Base-by-base conservation (phyloP, 352 stramenopile genomes). In the Phytophthora hybrid region DNA sequence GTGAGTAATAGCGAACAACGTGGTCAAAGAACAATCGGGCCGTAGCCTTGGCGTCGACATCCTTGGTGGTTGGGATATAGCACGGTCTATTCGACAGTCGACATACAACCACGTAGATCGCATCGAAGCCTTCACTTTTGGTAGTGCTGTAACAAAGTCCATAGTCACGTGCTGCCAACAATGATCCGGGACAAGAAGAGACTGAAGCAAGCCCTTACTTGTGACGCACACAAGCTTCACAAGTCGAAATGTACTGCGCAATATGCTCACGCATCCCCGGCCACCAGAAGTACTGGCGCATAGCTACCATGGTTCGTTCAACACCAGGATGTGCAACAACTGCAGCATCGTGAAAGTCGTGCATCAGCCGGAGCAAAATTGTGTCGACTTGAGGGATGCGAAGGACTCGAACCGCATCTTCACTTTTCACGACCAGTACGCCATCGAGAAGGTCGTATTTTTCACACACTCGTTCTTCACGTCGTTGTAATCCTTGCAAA, bases 301-400 rank as follows among this genome's bases (percentile, higher is more conserved):
- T 60, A 9, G 31, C 54, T 16, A 60, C 54, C 54, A 62, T 62
- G 4, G 56, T 52, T 4, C 34, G 34, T 9, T 62, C 56, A 31
- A 62, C 31, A 9, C 56, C 56, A 14, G 34, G 34, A 34, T 62
- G 34, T 18, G 56, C 16, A 16, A 52, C 56, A 16, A 62, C 32
- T 34, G 56, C 56, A 21, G 56, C 56, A 52, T 62, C 56, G 9
- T 62, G 56, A 62, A 62, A 52, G 56, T 62, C 56, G n/a, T 62
- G 56, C 34, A 62, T 62, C 34, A 62, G n/a, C 21, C 56, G 16
- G n/a, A 62, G 56, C 9, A 62, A 31, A n/a, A 62, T 52, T 7
- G 34, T 23, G n/a, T 62, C 18, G n/a, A 62, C 16, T 51, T 52
- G 37, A 34, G 56, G 56, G 19, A 62, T n/a, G 2, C 56, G 34